Conservation (phyloP, 2,329 filamentous ascomycete genomes). For the Aspergillus aculeatinus region DNA sequence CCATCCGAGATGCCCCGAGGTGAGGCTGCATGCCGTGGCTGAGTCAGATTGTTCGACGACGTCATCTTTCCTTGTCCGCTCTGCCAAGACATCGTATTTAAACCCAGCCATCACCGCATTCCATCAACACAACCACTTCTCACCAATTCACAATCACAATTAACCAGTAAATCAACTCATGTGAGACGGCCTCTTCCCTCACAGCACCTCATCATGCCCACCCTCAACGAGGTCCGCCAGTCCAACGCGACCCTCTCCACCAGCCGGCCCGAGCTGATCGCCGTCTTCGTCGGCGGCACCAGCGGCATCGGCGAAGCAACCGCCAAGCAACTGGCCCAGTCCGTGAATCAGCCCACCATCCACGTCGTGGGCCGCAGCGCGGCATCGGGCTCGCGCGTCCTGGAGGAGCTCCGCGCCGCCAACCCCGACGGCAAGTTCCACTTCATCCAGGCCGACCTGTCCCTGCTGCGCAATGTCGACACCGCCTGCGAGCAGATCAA, state of each 20-base stretch:
- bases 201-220: conserved; percentile 4
- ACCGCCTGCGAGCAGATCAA: conserved; percentile 52
- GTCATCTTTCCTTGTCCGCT: not conserved
- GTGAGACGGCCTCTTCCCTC: not conserved
- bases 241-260: conserved; percentile 15
- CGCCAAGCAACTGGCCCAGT: conserved; percentile 46
- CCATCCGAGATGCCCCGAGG: not conserved
- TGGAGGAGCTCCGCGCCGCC: conserved; percentile 42
- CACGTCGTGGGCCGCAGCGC: conserved; percentile 52
- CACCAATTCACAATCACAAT: not conserved
- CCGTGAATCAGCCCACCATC: conserved; percentile 42
- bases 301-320: conserved; percentile 53
- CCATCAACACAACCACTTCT: not conserved
- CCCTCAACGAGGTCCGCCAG: conserved; percentile 12
- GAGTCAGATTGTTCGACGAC: not conserved
- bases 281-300: conserved; percentile 54
- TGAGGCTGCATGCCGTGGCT: not conserved
- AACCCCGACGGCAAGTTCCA: conserved; percentile 37
- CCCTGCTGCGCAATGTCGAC: conserved; percentile 51
- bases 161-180: no score
- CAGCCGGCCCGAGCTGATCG: conserved; percentile 45
- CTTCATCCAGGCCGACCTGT: conserved; percentile 29
- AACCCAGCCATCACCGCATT: no score
- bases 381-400: conserved; percentile 37
- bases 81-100: not conserved